Base-by-base conservation (phyloP, 805 yeast genomes). In the Lachancea thermotolerans region DNA sequence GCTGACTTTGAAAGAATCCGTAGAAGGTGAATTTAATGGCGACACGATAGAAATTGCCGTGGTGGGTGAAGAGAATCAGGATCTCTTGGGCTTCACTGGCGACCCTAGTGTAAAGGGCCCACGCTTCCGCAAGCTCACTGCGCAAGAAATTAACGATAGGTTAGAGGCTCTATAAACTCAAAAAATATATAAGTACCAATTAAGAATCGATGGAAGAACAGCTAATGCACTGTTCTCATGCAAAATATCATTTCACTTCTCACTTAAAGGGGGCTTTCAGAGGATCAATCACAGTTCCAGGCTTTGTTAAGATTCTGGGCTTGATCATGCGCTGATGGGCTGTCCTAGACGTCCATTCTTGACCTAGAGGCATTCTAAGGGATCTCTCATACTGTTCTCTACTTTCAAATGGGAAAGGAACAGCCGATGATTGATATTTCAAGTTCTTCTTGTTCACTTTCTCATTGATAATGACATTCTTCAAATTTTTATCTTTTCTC, bases 1-100 rank as follows among this genome's bases (percentile, higher is more conserved):
- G 39, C 72, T 93, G 57, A 93, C 99, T 4, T 74, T 93, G 64
- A 93, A 93, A 67, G 99, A 93, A 68, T 81, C 95, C 21, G 91
- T 93, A 42, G 99, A 93, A 66, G 99, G 99, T 46, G 99, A 93
- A 62, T 85, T 93, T 79, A 89, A 85, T 51, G 98, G 98, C 39
- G 95, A 89, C 54, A 90, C 95, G 39, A 91, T 93, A 52, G 99
- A 93, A 67, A 85, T 93, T 48, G 83, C 91, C 18, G 75, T 93
- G 35, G 81, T 93, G 43, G 90, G 96, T 45, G 83, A 79, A 42
- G 85, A 95, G 37, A 82, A 87, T 56, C 88, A 85, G 49, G 81
- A 82, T 41, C 60, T 84, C 61, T 75, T 91, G 53, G 97, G 97
- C 0, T 87, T 81, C 69, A 78, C 78, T 59, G 99, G 98, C 44